Base-by-base conservation (phyloP, 768 basidiomycete genomes). In the Lactarius akahatsu region DNA sequence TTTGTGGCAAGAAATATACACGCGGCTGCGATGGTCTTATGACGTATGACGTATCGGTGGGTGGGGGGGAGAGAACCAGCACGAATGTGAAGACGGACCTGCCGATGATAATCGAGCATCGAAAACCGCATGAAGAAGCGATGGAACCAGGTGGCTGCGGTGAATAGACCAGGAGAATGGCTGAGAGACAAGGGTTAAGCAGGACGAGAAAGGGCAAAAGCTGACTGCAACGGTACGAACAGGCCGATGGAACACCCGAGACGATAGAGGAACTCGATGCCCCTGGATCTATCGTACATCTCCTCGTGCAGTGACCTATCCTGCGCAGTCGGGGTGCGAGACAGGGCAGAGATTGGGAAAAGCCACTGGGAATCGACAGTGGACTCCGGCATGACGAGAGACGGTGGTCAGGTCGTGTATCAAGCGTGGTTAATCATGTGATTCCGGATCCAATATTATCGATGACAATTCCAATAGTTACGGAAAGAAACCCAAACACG, bases 1-100 rank as follows among this genome's bases (percentile, higher is more conserved):
- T 94, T 94, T n/a, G 92, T 92, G 0, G 92, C 90, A 65, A 94
- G 82, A 72, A 94, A 94, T 67, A 94, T 86, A 74, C 91, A 94
- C 4, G 92, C 82, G 15, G 90, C 92, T 34, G 93, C 92, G 50
- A 92, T 87, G 70, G 92, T 88, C 92, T 94, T 63, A 58, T 57
- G 68, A 71, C 68, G 60, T 69, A 56, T 63, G 47, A 65, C 36
- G 36, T 38, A 38, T 68, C 28, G 52, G 18, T 40, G 13, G 2
- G 65, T 23, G 38, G 3, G 45, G 32, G 16, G 50, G 60, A 15
- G 36, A 38, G 36, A 18, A 28, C 28, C 18, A 41, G 57, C 13
- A 59, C 4, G 40, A 52, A 36, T 36, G 61, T 54, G 66, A 43
- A 43, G 40, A 66, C 80, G 69, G 77, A 90, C 92, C 81, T 91